phyloP scores from a whole-genome alignment of 371 early-diverging fungal genomes.

The Lichtheimia corymbifera region DNA sequence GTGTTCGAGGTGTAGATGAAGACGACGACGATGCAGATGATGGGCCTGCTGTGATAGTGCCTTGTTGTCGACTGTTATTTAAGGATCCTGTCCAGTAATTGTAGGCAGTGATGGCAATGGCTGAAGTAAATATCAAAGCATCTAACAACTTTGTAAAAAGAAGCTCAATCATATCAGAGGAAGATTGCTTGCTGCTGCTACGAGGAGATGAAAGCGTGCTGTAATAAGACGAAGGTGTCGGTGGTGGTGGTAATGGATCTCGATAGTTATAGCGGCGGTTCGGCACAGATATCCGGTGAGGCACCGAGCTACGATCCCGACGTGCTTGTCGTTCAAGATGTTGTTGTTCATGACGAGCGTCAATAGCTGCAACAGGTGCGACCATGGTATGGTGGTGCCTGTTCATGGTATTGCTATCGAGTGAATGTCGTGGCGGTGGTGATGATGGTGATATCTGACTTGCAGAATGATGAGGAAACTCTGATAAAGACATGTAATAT shows the following conservation, averaged over 20 bases:
- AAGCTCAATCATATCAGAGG: conserved; percentile 21
- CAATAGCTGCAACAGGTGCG: neutral
- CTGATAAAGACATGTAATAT: conserved; percentile 3
- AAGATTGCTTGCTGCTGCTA: neutral
- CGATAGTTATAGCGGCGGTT: conserved; percentile 1
- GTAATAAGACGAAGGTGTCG: neutral
- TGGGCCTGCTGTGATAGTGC: neutral
- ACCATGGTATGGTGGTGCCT: neutral
- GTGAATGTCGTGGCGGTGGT: neutral
- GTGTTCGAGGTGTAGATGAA: neutral
- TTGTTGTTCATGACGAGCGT: too few species aligned
- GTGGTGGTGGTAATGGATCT: neutral
- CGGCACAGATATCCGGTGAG: conserved; percentile 3
- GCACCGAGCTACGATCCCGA: neutral
- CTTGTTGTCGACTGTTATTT: conserved; percentile 7
- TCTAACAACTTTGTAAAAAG: conserved; percentile 38
- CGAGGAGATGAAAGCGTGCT: conserved; percentile 3
- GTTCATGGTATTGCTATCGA: neutral
- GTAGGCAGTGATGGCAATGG: conserved; percentile 44
- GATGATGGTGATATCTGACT: neutral
- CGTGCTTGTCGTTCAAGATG: too few species aligned
- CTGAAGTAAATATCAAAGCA: conserved; percentile 46
- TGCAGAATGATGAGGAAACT: neutral
- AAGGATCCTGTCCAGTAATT: conserved; percentile 39
- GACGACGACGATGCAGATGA: conserved; percentile 3